Base-by-base conservation (phyloP, 2,329 filamentous ascomycete genomes). In the Incumbomyces lentus region DNA sequence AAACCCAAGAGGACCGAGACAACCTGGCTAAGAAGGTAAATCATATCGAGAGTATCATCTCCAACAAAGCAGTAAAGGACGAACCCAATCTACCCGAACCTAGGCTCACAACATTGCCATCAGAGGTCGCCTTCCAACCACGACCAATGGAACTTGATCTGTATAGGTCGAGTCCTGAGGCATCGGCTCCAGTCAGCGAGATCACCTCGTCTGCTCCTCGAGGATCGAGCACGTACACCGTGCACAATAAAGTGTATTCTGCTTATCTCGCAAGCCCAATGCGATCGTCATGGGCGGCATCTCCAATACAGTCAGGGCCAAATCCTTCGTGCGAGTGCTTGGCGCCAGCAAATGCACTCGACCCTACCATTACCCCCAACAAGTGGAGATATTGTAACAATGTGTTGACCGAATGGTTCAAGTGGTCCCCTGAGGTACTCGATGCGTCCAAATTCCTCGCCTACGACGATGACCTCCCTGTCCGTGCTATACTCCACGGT, bases 211-310 rank as follows among this genome's bases (percentile, higher is more conserved):
- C 18, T 8, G 38, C 19, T 14, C 37, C 37, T 19, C 7, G 6
- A 2, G 30, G 40, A 14, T 33, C 37, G 13, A 16, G 29, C 11
- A 19, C 19, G 3, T 40, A 46, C 17, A 12, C 26, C 3, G 14
- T 40, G 17, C 26, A 35, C 29, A 40, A 46, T 26, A 40, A 40
- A 26, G 36, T 40, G 26, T 22, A 32, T 16, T 16, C 37, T 17
- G 29, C n/a, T 14, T 40, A 46, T 29, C 33, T 46, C 8, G 37
- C 39, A 11, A 32, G 29, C n/a, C 33, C 36, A 6, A 82, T 18
- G 72, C 76, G 1, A 81, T 82, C 61, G 73, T 82, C 49, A 78
- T 82, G 71, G 67, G 69, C 39, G 82, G 77, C 60, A 72, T 79
- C 13, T 69, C 82, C 30, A 71, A 70, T n/a, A 73, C 74, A 19